A percentile compares a stretch with the other conserved stretches of the same genome.
Conservation (phyloP, 176 grass and related monocot genomes). For the Lolium perenne region DNA sequence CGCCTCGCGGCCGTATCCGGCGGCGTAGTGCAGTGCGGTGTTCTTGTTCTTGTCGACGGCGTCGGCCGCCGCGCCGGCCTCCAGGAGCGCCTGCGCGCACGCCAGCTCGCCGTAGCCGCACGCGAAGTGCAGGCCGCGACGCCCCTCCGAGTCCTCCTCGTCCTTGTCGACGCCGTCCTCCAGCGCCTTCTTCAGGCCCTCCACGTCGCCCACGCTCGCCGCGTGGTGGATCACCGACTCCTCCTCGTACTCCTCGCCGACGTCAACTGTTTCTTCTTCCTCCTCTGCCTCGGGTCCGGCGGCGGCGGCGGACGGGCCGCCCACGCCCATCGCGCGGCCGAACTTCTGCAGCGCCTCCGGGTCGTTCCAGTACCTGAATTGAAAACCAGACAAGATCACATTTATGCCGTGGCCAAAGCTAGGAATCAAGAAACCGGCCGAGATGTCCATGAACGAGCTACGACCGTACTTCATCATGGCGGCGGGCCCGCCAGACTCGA, state of each 20-base stretch:
- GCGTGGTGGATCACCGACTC: constrained; percentile 88
- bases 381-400: background rate
- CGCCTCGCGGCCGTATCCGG: constrained; percentile 82
- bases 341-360: constrained; percentile 94
- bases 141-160: constrained; percentile 93
- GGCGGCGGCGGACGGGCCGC: constrained; percentile 37
- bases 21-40: constrained; percentile 90
- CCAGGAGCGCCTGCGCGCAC: constrained; percentile 76
- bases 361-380: constrained; percentile 90
- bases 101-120: constrained; percentile 91
- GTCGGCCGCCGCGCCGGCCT: constrained; percentile 67
- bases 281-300: constrained; percentile 24
- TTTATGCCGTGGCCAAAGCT: background rate
- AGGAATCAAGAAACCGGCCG: background rate
- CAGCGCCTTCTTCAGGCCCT: constrained; percentile 87
- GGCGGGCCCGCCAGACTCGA: constrained; percentile 80
- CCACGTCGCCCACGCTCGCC: constrained; percentile 83
- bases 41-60: constrained; percentile 93
- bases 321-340: constrained; percentile 79
- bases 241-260: constrained; percentile 73
- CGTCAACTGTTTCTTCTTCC: constrained; percentile 58
- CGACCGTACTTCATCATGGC: constrained; percentile 90
- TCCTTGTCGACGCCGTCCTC: constrained; percentile 80
- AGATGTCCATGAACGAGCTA: background rate
- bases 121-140: constrained; percentile 85